A percentile compares a stretch with the other conserved stretches of the same genome.
phyloP scores from a whole-genome alignment of 2,329 filamentous ascomycete genomes.

The Aureobasidium sp. region DNA sequence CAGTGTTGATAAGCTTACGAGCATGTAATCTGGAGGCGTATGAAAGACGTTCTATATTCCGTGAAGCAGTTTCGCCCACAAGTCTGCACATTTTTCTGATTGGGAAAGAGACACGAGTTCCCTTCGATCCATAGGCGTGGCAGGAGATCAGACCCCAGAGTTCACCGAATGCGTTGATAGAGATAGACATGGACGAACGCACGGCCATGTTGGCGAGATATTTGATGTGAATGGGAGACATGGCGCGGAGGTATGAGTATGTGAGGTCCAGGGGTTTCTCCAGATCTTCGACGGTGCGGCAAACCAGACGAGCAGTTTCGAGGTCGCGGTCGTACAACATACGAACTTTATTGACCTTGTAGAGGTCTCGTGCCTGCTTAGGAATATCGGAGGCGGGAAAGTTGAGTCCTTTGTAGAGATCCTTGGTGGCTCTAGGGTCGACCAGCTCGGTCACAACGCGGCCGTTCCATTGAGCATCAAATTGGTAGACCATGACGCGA shows the following conservation, averaged over 20 bases:
- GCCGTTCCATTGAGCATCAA: conserved; percentile 73
- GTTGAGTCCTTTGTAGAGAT: conserved; percentile 78
- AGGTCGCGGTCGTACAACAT: conserved; percentile 79
- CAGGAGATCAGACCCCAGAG: conserved; percentile 85
- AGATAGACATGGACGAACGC: conserved; percentile 90
- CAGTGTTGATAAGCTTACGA: conserved; percentile 78
- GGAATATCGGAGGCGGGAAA: conserved; percentile 85
- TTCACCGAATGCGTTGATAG: conserved; percentile 76
- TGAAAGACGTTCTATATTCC: conserved; percentile 79
- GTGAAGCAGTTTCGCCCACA: conserved; percentile 74
- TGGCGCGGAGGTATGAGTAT: conserved; percentile 75
- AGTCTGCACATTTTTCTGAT: conserved; percentile 88
- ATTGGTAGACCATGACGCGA: conserved; percentile 88
- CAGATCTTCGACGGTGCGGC: conserved; percentile 63
- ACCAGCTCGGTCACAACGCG: conserved; percentile 82
- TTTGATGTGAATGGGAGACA: conserved; percentile 84
- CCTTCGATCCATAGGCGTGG: conserved; percentile 66
- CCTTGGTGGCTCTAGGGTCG: conserved; percentile 70
- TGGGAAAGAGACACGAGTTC: conserved; percentile 84
- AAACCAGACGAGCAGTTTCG: conserved; percentile 71
- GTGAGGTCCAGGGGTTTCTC: conserved; percentile 73
- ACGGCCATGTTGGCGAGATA: conserved; percentile 85
- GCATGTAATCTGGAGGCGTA: conserved; percentile 79
- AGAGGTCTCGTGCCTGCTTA: conserved; percentile 77
- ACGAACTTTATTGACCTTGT: conserved; percentile 82